These are phyloP conservation scores for Fusarium floridanum DNA, from an alignment of 2,329 filamentous ascomycete species.

Conservation along the genomic window DNA sequence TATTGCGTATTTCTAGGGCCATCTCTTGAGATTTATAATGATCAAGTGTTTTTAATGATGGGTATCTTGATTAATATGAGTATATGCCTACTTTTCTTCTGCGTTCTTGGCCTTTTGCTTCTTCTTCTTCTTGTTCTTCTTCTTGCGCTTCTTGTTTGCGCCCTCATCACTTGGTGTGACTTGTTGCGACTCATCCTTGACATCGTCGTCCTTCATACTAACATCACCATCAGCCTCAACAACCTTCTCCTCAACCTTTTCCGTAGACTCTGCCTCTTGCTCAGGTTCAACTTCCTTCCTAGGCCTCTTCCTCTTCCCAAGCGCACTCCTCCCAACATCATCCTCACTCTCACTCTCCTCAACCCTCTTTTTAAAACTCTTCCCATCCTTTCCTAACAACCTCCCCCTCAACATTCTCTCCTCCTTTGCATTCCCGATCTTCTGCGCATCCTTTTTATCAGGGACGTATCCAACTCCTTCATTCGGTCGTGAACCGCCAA, in stretches of 20 bases:
- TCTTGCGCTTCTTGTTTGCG: slow-evolving; percentile 38
- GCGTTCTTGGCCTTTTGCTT: slow-evolving; percentile 43
- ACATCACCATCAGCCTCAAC: slow-evolving; percentile 35
- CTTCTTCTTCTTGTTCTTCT: slow-evolving; percentile 47
- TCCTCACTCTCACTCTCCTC: slow-evolving; percentile 53
- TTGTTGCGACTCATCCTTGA: slow-evolving; percentile 9
- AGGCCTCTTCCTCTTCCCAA: slow-evolving; percentile 55
- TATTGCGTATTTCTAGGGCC: neutral
- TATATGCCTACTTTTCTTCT: slow-evolving; percentile 22
- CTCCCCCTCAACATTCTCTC: slow-evolving; percentile 51
- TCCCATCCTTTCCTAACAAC: slow-evolving; percentile 42
- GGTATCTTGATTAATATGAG: slow-evolving; percentile 25
- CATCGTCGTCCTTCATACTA: slow-evolving; percentile 32
- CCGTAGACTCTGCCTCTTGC: neutral
- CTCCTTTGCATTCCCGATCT: slow-evolving; percentile 42
- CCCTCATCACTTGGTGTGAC: slow-evolving; percentile 1
- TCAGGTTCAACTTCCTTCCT: slow-evolving; percentile 32
- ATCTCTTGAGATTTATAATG: neutral
- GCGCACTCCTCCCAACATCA: slow-evolving; percentile 53
- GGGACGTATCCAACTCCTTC: slow-evolving; percentile 58
- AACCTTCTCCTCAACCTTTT: slow-evolving; percentile 1
- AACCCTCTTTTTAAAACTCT: slow-evolving; percentile 23
- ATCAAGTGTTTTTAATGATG: neutral
- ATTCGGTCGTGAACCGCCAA: slow-evolving; percentile 47
- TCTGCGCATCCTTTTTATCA: slow-evolving; percentile 38